These are phyloP conservation scores for Alternaria triticimaculans DNA, from an alignment of 2,329 filamentous ascomycete genomes.

Conservation along the genomic window DNA sequence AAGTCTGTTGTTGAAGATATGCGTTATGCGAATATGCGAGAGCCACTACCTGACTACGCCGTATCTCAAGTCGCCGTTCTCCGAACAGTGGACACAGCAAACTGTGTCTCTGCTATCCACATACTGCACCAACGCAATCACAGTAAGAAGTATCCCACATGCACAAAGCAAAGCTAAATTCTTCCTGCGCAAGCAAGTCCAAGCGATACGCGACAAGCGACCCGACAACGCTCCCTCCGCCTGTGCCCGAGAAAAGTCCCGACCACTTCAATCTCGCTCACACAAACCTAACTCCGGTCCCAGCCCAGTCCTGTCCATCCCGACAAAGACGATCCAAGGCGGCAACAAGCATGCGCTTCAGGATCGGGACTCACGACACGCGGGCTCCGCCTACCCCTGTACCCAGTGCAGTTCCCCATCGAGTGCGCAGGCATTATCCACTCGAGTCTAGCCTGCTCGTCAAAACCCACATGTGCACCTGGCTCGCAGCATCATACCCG, in stretches of 20 bases:
- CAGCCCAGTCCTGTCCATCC: neutral
- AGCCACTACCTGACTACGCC: neutral
- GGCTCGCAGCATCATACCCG: conserved; percentile 13
- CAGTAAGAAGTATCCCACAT: neutral
- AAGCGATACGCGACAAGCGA: conserved; percentile 4
- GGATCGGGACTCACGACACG: neutral
- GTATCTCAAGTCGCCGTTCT: neutral
- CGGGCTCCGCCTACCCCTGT: conserved; percentile 3
- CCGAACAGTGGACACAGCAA: neutral
- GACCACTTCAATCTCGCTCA: neutral
- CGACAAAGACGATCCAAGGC: neutral
- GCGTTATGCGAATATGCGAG: neutral
- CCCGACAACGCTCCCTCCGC: neutral
- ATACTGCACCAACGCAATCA: neutral
- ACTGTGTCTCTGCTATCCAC: neutral
- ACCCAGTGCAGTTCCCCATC: neutral
- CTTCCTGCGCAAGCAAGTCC: neutral
- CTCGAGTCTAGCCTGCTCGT: neutral
- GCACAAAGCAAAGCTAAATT: neutral
- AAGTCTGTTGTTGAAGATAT: neutral
- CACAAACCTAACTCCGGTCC: neutral
- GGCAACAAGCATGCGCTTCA: neutral
- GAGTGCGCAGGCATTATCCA: neutral
- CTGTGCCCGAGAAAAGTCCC: conserved; percentile 1
- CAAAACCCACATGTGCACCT: neutral